Evolutionary conservation across 31 red algal genomes (phyloP), one percentile per base, ranked within the genome.

Genomic region (Asparagopsis taxiformis): DNA sequence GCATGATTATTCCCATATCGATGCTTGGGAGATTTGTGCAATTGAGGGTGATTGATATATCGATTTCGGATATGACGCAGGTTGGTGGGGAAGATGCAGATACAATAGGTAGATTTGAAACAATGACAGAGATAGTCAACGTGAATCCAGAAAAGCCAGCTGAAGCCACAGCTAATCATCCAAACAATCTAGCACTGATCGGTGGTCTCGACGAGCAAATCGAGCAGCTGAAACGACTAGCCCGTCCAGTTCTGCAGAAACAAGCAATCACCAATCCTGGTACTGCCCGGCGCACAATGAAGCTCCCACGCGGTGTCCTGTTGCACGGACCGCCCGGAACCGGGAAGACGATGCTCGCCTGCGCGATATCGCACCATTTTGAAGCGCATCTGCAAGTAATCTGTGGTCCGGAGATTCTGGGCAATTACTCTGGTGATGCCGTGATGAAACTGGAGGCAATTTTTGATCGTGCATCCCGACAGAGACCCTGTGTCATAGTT

Each of bases 271-370:
- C 2, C 49, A 21, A 16, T 1, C 10, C 2, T 32, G 6, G 11
- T 22, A 35, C 1, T 2, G 13, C 1, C 31, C 31, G 31, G 16
- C 16, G 10, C 31, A 36, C 55, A 13, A 23, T 39, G 31, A 57
- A 70, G 13, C 61, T 34, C 43, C 89, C 94, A 15, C 70, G 85
- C 2, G 94, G 94, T 15, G 43, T 89, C 39, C 85, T 95, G 20
- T 44, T 95, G 5, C 64, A 95, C 51, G 92, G 92, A 2, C 84
- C 85, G 25, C 52, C 92, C 3, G 92, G 92, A 17, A 89, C 84
- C 32, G 92, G 92, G 17, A 95, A 95, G 74, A 95, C 92, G 38
- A 65, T 88, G 63, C 34, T 94, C 36, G 93, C 82, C 11, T 68
- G 68, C 60, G 93, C 84, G 3, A 29, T 97, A 0, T 87, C 85